Conservation (phyloP, 345 rosid species). For the Carallia pectinifolia region DNA sequence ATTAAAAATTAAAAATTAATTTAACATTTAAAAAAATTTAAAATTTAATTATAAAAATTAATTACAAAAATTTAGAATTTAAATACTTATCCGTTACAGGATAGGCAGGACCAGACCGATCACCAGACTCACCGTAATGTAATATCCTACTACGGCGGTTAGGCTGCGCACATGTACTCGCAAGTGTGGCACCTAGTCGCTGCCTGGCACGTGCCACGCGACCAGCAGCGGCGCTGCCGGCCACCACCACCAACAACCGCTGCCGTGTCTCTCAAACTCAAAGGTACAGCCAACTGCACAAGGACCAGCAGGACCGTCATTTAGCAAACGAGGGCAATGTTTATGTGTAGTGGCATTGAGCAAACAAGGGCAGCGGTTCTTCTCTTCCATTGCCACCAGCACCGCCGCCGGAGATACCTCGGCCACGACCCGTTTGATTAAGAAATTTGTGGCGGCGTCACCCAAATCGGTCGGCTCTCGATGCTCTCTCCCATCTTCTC, state of each 20-base stretch:
- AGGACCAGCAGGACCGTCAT: no score
- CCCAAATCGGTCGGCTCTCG: slow-evolving; percentile 66
- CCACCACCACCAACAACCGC: slow-evolving; percentile 5
- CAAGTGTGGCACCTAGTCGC: neutral
- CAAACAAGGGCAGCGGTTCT: slow-evolving; percentile 58
- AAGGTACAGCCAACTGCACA: neutral
- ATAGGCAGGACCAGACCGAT: no score
- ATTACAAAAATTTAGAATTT: no score
- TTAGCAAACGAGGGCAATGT: neutral
- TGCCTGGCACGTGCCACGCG: slow-evolving; percentile 1
- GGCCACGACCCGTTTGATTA: slow-evolving; percentile 50
- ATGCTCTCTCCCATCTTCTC: slow-evolving; percentile 75
- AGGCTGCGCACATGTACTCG: neutral
- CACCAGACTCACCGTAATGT: no score
- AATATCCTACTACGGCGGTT: no score
- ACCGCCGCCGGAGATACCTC: slow-evolving; percentile 42
- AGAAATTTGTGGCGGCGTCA: slow-evolving; percentile 70
- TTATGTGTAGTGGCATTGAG: slow-evolving; percentile 39
- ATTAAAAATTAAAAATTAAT: no score
- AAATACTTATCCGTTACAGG: no score
- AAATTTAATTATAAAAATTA: no score
- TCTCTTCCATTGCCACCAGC: slow-evolving; percentile 43
- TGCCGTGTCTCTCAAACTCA: slow-evolving; percentile 4
- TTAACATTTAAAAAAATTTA: no score
- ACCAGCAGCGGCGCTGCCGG: neutral